Conservation (phyloP, 2,329 filamentous ascomycete genomes). For the Claviceps lovelessii region DNA sequence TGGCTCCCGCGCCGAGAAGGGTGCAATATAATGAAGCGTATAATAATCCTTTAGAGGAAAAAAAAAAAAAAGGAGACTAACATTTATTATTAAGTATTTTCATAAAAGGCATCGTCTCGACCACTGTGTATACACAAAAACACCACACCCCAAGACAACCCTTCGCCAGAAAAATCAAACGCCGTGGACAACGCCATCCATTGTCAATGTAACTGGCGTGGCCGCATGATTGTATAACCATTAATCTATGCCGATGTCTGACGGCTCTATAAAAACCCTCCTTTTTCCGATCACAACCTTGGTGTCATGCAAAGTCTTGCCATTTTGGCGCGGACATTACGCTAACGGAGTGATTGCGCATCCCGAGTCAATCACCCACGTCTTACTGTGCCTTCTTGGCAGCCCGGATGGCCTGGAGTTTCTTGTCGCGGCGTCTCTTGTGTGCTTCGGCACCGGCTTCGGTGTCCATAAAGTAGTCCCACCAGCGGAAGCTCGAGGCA, state of each 20-base stretch:
- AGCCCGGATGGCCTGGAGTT: conserved; percentile 45
- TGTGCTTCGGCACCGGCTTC: conserved; percentile 80
- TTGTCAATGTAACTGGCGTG: conserved; percentile 8
- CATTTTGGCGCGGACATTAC: not conserved
- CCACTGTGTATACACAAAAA: conserved; percentile 12
- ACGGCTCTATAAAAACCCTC: not conserved
- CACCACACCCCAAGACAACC: conserved; percentile 5
- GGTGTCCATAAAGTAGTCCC: conserved; percentile 88
- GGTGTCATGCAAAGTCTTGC: not conserved
- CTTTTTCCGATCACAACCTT: not conserved
- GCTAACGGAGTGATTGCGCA: not conserved
- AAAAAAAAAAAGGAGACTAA: not conserved
- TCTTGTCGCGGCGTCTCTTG: conserved; percentile 69
- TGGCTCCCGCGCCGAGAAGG: not conserved
- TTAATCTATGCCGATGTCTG: conserved; percentile 5
- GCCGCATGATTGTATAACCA: conserved; percentile 5
- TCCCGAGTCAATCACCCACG: not conserved
- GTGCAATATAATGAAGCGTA: not conserved
- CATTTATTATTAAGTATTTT: conserved; percentile 5
- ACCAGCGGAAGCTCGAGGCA: conserved; percentile 95
- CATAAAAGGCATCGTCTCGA: conserved; percentile 1
- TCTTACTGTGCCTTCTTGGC: conserved; percentile 53
- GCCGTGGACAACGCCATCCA: conserved; percentile 16
- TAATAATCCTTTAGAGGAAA: not conserved
- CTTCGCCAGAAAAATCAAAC: conserved; percentile 9